Evolutionary conservation across 2,329 filamentous ascomycete species (phyloP), one percentile per base, ranked within the genome.

Genomic region (Colletotrichum zoysiae): DNA sequence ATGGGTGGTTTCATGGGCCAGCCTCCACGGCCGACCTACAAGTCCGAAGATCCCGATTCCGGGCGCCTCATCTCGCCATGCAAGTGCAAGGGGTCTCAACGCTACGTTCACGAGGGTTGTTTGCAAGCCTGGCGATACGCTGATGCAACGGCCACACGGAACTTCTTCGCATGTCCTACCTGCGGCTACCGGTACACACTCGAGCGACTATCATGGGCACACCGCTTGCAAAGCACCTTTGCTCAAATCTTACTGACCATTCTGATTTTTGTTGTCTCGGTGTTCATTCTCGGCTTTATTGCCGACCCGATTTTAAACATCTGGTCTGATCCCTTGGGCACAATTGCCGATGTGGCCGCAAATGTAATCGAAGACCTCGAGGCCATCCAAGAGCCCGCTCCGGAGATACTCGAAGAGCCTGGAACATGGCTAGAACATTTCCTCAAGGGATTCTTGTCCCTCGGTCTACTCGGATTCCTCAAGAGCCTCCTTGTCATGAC

Each of bases 101-200:
- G 93, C 83, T 98, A 97, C 82, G 95, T 98, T 33, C 96, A 99
- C 81, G 94, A 98, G 81, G 92, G 91, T 40, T 99, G 96, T 78
- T 86, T 99, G 60, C 90, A 93, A 77, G 86, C 89, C 14, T 98
- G 95, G 94, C 90, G 96, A 76, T 87, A 91, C 74, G 88, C 93
- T 55, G 90, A 94, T 78, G 92, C 93, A 0, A 78, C 81, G 38
- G 82, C 81, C 78, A 86, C 84, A 42, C 88, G 93, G 68, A 94
- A 95, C 76, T 97, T 91, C 79, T 97, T 92, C 89, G 88, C 93
- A 77, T 98, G 95, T 78, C 93, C 93, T 26, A 97, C 94, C 0
- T 98, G 95, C 82, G 87, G 90, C 44, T 98, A 96, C 82, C 87
- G 88, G 75, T 98, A 98, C 82, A 89, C 90, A 46, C 86, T 98